A percentile compares a stretch with the other conserved stretches of the same genome.
These are phyloP conservation scores for Tetrapisispora fleetii DNA, from an alignment of 805 yeast species.

Conservation along the genomic window DNA sequence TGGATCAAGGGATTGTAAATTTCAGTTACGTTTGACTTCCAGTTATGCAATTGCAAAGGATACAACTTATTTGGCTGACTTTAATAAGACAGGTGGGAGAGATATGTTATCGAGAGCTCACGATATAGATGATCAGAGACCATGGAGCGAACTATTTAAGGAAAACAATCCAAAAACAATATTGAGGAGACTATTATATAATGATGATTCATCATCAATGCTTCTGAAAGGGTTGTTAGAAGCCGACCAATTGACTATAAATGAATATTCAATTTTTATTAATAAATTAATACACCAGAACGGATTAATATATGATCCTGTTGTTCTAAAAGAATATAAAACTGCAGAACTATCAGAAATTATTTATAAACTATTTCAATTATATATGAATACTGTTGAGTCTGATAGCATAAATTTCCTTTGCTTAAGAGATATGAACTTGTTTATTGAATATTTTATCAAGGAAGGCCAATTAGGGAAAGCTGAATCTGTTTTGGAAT, in stretches of 20 bases:
- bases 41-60: no score
- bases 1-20: no score
- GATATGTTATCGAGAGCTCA: no score
- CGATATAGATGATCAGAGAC: no score
- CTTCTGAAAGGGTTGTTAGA: neutral
- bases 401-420: neutral
- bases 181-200: no score
- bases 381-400: neutral
- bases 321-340: neutral
- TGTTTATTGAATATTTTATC: conserved; percentile 3
- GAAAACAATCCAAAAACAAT: no score
- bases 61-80: no score
- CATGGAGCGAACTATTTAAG: no score
- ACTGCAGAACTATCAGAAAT: neutral
- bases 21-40: no score
- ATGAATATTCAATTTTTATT: neutral
- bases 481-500: conserved; percentile 16
- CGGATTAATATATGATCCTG: neutral
- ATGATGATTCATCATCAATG: no score
- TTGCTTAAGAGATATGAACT: conserved; percentile 4
- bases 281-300: neutral
- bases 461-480: conserved; percentile 12
- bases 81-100: no score
- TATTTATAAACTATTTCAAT: neutral
- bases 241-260: neutral